phyloP scores from a whole-genome alignment of 257 asterid genomes.

The Nicotiana obtusifolia region DNA sequence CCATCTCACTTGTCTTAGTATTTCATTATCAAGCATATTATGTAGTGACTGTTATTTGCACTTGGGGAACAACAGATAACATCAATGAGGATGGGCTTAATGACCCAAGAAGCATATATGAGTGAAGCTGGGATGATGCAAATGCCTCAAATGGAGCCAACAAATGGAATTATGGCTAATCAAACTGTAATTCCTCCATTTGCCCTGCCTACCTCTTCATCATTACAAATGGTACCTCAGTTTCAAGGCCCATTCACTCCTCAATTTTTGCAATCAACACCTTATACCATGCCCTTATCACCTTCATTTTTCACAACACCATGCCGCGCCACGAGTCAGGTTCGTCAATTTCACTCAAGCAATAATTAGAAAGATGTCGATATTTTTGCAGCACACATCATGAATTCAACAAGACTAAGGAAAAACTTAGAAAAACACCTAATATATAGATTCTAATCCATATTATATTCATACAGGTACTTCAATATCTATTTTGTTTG shows the following conservation, averaged over 20 bases:
- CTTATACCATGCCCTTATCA: background rate
- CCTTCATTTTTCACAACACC: background rate
- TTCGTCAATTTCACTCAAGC: background rate
- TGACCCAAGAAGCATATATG: too few species aligned
- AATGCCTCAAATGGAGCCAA: background rate
- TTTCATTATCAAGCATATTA: background rate
- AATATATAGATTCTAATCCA: background rate
- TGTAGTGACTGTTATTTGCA: background rate
- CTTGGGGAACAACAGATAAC: background rate
- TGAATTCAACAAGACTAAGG: too few species aligned
- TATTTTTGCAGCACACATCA: too few species aligned
- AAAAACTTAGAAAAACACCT: too few species aligned
- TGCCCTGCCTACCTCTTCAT: background rate
- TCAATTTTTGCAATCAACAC: background rate
- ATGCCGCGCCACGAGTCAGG: background rate
- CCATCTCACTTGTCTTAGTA: too few species aligned
- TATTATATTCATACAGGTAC: background rate
- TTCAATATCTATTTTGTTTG: too few species aligned
- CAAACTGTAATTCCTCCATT: too few species aligned
- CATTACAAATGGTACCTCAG: background rate
- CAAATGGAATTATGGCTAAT: background rate
- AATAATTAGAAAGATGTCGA: too few species aligned
- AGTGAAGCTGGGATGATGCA: background rate
- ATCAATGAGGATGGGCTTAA: background rate
- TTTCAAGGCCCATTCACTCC: background rate